Percentiles rank a stretch among this genome's conserved stretches.
Conservation (phyloP, 2,329 filamentous ascomycete genomes). For the Ophiostoma populinum region DNA sequence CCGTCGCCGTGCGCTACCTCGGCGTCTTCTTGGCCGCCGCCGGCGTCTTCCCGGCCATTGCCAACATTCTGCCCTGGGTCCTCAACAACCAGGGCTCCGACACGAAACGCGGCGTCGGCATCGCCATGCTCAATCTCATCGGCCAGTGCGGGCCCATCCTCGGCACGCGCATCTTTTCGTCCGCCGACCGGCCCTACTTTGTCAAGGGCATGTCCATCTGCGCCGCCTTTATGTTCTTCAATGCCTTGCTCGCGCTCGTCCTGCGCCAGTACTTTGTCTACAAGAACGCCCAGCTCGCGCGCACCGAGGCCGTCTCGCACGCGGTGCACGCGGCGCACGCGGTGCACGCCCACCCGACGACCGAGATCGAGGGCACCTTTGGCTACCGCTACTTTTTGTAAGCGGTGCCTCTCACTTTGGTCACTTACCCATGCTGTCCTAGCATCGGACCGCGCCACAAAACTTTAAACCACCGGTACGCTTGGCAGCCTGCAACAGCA, state of each 20-base stretch:
- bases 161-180: slow-evolving; percentile 46
- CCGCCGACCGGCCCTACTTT: slow-evolving; percentile 20
- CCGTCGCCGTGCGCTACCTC: slow-evolving; percentile 25
- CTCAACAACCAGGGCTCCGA: slow-evolving; percentile 53
- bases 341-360: neutral
- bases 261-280: slow-evolving; percentile 18
- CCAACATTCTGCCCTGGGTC: slow-evolving; percentile 54
- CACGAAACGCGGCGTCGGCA: slow-evolving; percentile 44
- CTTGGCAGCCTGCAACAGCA: too few relatives aligned
- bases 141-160: slow-evolving; percentile 47
- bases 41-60: slow-evolving; percentile 44
- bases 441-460: too few relatives aligned
- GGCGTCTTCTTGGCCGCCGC: slow-evolving; percentile 28
- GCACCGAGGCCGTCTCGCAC: slow-evolving; percentile 13
- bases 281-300: slow-evolving; percentile 19
- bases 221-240: slow-evolving; percentile 25
- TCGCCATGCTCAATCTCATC: slow-evolving; percentile 42
- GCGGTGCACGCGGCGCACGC: slow-evolving; percentile 1
- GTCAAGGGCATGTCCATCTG: slow-evolving; percentile 22
- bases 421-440: neutral
- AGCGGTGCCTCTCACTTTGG: neutral
- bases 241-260: slow-evolving; percentile 18
- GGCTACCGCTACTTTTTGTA: slow-evolving; percentile 12
- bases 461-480: too few relatives aligned
- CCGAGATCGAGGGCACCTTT: slow-evolving; percentile 10